A percentile compares a stretch with the other conserved stretches of the same genome.
These are phyloP conservation scores for Phialophora expanda DNA, from an alignment of 2,329 filamentous ascomycete species.

Conservation along the genomic window DNA sequence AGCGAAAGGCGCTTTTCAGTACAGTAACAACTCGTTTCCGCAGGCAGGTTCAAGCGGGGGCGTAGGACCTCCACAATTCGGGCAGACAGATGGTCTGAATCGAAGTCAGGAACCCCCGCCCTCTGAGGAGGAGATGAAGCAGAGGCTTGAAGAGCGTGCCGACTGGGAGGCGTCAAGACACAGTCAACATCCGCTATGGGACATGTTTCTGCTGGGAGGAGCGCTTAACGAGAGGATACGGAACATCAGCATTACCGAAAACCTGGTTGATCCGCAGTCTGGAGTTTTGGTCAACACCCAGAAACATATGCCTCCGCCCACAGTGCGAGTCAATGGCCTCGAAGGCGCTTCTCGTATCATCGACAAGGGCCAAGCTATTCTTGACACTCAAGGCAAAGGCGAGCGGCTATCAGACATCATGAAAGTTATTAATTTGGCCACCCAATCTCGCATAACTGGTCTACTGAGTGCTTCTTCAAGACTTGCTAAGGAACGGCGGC, in stretches of 20 bases:
- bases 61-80: conserved; percentile 9
- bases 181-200: conserved; percentile 71
- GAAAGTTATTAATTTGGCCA: conserved; percentile 79
- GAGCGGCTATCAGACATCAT: conserved; percentile 80
- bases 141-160: conserved; percentile 68
- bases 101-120: conserved; percentile 25
- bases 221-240: conserved; percentile 58
- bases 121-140: conserved; percentile 64
- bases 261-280: conserved; percentile 64
- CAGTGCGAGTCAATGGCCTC: conserved; percentile 60
- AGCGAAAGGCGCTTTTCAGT: conserved; percentile 25
- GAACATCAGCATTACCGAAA: conserved; percentile 63
- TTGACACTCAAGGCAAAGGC: conserved; percentile 63
- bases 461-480: conserved; percentile 77
- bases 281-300: conserved; percentile 58
- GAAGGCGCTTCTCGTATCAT: conserved; percentile 67
- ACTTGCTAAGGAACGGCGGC: conserved; percentile 73
- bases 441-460: conserved; percentile 76
- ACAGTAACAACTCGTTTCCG: conserved; percentile 27
- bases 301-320: conserved; percentile 46
- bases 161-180: conserved; percentile 66
- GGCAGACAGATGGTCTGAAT: conserved; percentile 19
- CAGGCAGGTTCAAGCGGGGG: conserved; percentile 24
- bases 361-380: conserved; percentile 71
- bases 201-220: conserved; percentile 73